phyloP scores from a whole-genome alignment of 2,329 filamentous ascomycete genomes.

The Stachybotrys echinatus region DNA sequence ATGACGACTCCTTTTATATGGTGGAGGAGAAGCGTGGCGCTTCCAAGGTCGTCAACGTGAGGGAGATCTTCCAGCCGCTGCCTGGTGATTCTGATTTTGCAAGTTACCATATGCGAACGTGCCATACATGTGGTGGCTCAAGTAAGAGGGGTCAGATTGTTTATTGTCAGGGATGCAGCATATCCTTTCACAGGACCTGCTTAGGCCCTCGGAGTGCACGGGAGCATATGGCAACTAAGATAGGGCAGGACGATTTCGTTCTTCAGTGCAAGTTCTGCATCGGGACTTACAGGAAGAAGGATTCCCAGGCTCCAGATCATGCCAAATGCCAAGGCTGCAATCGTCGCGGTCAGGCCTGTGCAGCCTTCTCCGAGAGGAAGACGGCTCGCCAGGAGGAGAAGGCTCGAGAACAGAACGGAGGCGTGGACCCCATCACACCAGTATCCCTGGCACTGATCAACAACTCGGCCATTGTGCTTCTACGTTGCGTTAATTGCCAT shows the following conservation, averaged over 20 bases:
- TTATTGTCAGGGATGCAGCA: slow-evolving; percentile 85
- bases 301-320: slow-evolving; percentile 62
- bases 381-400: slow-evolving; percentile 79
- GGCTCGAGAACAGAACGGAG: slow-evolving; percentile 70
- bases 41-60: slow-evolving; percentile 58
- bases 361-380: slow-evolving; percentile 66
- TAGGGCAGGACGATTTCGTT: slow-evolving; percentile 71
- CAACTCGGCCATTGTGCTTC: slow-evolving; percentile 70
- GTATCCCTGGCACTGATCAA: slow-evolving; percentile 64
- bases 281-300: slow-evolving; percentile 61
- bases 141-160: slow-evolving; percentile 62
- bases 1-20: slow-evolving; percentile 52
- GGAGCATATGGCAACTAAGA: slow-evolving; percentile 88
- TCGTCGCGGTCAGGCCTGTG: slow-evolving; percentile 61
- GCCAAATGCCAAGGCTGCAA: slow-evolving; percentile 69
- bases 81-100: slow-evolving; percentile 61
- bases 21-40: slow-evolving; percentile 40
- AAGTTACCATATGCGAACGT: slow-evolving; percentile 62
- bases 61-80: slow-evolving; percentile 66
- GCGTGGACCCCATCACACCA: slow-evolving; percentile 67
- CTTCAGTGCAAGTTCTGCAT: slow-evolving; percentile 88
- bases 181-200: slow-evolving; percentile 77
- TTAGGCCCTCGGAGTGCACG: slow-evolving; percentile 67
- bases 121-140: slow-evolving; percentile 59
- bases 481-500: slow-evolving; percentile 73